Base-by-base conservation (phyloP, 164 flowering plant genomes). In the Warburgia ugandensis region DNA sequence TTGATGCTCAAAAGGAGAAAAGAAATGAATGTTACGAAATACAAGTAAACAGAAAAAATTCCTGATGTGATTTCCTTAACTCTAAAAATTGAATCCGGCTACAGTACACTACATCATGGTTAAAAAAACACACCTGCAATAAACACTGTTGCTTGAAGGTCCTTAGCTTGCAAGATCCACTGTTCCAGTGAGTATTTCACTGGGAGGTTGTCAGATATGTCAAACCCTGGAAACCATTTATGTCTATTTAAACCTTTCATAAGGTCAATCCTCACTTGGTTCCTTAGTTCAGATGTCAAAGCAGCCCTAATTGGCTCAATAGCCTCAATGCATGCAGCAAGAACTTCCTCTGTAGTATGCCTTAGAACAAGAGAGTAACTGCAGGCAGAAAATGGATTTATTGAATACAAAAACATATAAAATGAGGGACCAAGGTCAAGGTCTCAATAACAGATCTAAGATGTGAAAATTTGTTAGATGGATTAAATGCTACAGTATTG, bases 341-440 rank as follows among this genome's bases (percentile, higher is more conserved):
- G 72, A 59, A 89, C 95, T 73, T 89, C 97, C 66, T 89, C 95
- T 14, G 87, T 80, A 6, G 95, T 89, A 66, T 83, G 97, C 54
- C 97, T 77, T 45, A 89, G 72, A 43, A 89, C 92, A 53, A 85
- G 75, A 45, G 92, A 85, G 50, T 81, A 89, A 46, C 97, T 85
- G 76, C 26, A 63, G 40, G 47, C 50, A 45, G 13, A 43, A 23
- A 19, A 37, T 17, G 30, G 13, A 49, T 20, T 54, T 21, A 27
- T 22, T 32, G 35, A 33, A 53, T 8, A 40, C 28, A 21, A 51
- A 20, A 51, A 17, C n/a, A 10, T 25, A 30, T 7, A 14, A 6
- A 6, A 1, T 22, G 3, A 39, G 20, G 20, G 5, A 39, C 3
- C 43, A 39, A n/a, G 2, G 20, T 16, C 3, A 39, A 6, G 20